Base-by-base conservation (phyloP, 768 basidiomycete genomes). In the Jaapia argillacea region DNA sequence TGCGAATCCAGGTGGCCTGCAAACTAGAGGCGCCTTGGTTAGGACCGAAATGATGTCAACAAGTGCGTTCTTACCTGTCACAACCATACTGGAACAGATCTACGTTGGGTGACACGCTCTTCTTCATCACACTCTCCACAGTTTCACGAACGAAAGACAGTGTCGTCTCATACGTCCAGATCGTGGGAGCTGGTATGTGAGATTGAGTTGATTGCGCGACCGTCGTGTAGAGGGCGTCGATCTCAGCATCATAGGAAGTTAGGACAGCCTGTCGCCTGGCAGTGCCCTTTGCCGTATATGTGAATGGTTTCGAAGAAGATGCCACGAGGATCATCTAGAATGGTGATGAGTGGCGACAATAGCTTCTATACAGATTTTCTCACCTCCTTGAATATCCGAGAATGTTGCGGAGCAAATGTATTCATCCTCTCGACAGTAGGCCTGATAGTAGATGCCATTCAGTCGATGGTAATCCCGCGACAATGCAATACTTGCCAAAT, bases 301-400 rank as follows among this genome's bases (percentile, higher is more conserved):
- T 53, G 45, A 74, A 71, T 1, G 71, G 70, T 43, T 67, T 67
- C 3, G 56, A 51, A 0, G 65, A 62, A 7, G 55, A 56, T 1
- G 64, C 50, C 23, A 70, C 55, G 4, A 71, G 40, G 40, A 75
- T 63, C 67, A 73, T 74, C 67, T 71, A 16, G n/a, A 5, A 31
- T 6, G 27, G 14, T 21, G 2, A 3, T 22, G 38, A 23, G 24
- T 18, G 1, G 37, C 18, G 47, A 36, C n/a, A 20, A 18, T 36
- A 3, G 2, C 20, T 21, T 36, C 6, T 21, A n/a, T 3, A 24
- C 10, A 2, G 6, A 16, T 6, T 35, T 42, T 45, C 52, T 31
- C 7, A 65, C 67, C 62, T 71, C 69, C 45, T 70, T 71, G 56
- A 71, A 71, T 3, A 74, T 51, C 16, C 68, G 52, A 1, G 68